These are phyloP conservation scores for Trifolium pratense DNA, from an alignment of 306 rosid species.

Conservation along the genomic window DNA sequence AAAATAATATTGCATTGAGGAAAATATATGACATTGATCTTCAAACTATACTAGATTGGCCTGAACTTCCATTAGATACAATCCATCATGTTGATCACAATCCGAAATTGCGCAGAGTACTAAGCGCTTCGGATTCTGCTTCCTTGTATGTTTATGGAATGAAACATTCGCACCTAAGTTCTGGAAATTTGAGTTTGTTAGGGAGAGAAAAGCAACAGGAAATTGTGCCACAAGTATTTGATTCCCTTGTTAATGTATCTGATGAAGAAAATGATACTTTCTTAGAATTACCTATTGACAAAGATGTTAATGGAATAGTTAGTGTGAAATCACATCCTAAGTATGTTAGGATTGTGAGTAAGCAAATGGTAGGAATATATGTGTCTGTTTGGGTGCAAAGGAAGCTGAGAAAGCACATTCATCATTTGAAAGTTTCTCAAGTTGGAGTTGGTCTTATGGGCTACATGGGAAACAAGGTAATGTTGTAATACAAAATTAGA, in stretches of 20 bases:
- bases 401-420: conserved; percentile 77
- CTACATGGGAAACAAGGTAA: conserved; percentile 90
- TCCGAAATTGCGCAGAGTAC: conserved; percentile 67
- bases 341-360: conserved; percentile 81
- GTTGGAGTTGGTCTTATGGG: conserved; percentile 99
- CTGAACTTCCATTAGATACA: conserved; percentile 74
- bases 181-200: conserved; percentile 60
- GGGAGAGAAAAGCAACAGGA: conserved; percentile 49
- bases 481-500: neutral
- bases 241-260: conserved; percentile 37
- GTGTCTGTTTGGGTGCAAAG: conserved; percentile 91
- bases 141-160: conserved; percentile 43
- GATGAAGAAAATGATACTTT: conserved; percentile 69
- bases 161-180: conserved; percentile 65
- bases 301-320: conserved; percentile 1
- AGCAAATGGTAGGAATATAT: conserved; percentile 97
- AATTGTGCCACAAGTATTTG: conserved; percentile 44
- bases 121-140: conserved; percentile 66
- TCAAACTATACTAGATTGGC: conserved; percentile 75
- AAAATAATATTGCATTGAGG: conserved; percentile 51
- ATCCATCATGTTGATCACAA: conserved; percentile 52
- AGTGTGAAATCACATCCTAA: conserved; percentile 45
- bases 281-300: conserved; percentile 47
- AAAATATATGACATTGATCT: conserved; percentile 65
- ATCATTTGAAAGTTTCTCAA: conserved; percentile 83